phyloP scores from a whole-genome alignment of 2,329 filamentous ascomycete genomes.

The Purpureocillium lavendulum region DNA sequence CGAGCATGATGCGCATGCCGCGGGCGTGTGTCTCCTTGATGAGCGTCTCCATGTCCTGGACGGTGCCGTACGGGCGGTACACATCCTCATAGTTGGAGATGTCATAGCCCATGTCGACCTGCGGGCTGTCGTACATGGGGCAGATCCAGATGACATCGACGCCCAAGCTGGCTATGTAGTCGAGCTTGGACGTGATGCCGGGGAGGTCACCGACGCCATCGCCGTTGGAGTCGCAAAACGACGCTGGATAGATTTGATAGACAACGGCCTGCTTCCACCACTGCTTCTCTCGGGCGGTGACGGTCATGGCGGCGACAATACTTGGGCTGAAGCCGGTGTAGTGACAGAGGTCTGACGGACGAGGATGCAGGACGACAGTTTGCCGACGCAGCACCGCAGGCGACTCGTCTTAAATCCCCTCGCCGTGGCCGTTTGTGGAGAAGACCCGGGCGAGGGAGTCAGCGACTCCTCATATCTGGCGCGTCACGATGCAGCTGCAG shows the following conservation, averaged over 20 bases:
- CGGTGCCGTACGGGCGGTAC: conserved; percentile 56
- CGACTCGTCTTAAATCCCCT: conserved; percentile 1
- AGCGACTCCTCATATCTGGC: not conserved
- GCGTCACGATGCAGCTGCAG: not conserved
- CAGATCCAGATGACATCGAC: conserved; percentile 60
- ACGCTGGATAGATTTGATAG: conserved; percentile 53
- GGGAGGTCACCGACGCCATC: conserved; percentile 54
- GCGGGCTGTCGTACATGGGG: conserved; percentile 56
- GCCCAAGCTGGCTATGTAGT: conserved; percentile 53
- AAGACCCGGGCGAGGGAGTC: not conserved
- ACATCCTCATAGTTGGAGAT: conserved; percentile 60
- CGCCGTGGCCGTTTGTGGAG: not conserved
- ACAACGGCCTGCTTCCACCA: conserved; percentile 53
- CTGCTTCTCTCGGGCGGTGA: conserved; percentile 11
- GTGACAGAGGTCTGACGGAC: not conserved
- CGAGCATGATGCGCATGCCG: conserved; percentile 63
- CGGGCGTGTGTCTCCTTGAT: conserved; percentile 51
- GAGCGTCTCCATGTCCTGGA: conserved; percentile 56
- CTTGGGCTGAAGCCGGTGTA: not conserved
- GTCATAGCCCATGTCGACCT: conserved; percentile 64
- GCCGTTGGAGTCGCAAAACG: conserved; percentile 47
- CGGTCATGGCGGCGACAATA: conserved; percentile 12
- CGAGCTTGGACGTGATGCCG: conserved; percentile 54
- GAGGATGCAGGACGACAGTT: not conserved
- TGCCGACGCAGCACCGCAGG: not conserved